Base-by-base conservation (phyloP, 768 basidiomycete species). In the Naganishia antarctica region DNA sequence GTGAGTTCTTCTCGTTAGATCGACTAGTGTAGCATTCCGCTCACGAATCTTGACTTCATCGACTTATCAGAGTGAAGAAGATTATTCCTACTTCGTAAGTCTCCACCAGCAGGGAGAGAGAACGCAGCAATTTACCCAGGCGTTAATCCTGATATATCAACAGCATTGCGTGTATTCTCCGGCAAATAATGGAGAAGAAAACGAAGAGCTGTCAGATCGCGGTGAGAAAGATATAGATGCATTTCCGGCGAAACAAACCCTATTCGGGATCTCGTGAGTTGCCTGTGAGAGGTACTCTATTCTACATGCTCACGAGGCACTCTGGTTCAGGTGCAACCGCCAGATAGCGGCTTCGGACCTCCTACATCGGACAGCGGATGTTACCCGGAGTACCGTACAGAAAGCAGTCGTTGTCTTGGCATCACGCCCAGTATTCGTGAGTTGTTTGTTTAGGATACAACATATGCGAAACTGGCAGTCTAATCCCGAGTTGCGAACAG, bases 341-440 rank as follows among this genome's bases (percentile, higher is more conserved):
- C 96, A 99, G 80, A 91, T 99, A 34, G 81, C 89, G 11, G 81
- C 92, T 1, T 82, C 87, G 0, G 82, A 86, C 25, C 82, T 99
- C 29, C 80, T 91, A 49, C 88, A 87, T 73, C 83, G 85, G 41
- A 80, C 84, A 1, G 78, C 77, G 37, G 93, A 96, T 68, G 90
- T 98, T 18, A 98, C 96, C 4, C 86, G 96, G 16, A 91, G 89
- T 4, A 98, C 87, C 9, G 96, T 99, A 0, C 96, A 99, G 77
- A 99, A 98, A 75, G 93, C 96, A 0, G 90, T 99, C 3, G 91
- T 98, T 0, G 89, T 99, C 2, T 81, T 99, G 37, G 92, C 91
- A 3, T 76, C 74, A 21, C 78, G 79, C 65, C 78, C 78, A 3
- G 71, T 79, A 6, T 79, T 79, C 68, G 79, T 79, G 43, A 61